Percentiles rank a stretch among this genome's conserved stretches.
Conservation (phyloP, 306 rosid species). For the Rubus idaeus region DNA sequence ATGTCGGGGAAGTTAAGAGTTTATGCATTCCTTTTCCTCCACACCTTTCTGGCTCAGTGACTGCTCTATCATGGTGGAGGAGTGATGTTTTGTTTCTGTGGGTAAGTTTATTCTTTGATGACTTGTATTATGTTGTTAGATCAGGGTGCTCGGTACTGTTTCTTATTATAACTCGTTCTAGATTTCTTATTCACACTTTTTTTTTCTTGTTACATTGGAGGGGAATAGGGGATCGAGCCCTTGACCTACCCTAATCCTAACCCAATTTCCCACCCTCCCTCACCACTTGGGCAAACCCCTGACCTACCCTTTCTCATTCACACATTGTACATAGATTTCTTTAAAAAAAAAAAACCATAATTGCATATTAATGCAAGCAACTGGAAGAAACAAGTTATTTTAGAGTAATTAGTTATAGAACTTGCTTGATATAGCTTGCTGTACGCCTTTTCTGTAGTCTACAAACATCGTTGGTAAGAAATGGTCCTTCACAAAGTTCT, state of each 20-base stretch:
- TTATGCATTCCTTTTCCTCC: neutral
- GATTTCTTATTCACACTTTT: no score
- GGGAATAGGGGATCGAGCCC: no score
- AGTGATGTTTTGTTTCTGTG: neutral
- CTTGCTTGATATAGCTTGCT: conserved; percentile 99
- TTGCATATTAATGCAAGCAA: conserved; percentile 3
- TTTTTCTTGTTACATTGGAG: no score
- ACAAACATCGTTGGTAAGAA: conserved; percentile 97
- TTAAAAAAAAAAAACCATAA: neutral
- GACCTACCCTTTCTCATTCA: neutral
- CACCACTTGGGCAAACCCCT: no score
- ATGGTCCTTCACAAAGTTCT: conserved; percentile 97
- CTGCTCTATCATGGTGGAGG: neutral
- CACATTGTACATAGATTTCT: neutral
- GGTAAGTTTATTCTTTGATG: neutral
- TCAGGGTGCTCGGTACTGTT: no score
- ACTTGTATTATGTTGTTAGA: neutral
- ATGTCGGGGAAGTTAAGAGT: neutral
- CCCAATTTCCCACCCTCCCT: no score
- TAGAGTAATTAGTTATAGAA: conserved; percentile 38
- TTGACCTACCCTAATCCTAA: no score
- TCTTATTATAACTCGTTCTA: no score
- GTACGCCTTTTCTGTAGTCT: conserved; percentile 97
- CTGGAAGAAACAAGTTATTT: neutral
- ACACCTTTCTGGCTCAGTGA: neutral